Evolutionary conservation across 2,329 filamentous ascomycete species (phyloP).

Genomic region (Penicillium expansum): DNA sequence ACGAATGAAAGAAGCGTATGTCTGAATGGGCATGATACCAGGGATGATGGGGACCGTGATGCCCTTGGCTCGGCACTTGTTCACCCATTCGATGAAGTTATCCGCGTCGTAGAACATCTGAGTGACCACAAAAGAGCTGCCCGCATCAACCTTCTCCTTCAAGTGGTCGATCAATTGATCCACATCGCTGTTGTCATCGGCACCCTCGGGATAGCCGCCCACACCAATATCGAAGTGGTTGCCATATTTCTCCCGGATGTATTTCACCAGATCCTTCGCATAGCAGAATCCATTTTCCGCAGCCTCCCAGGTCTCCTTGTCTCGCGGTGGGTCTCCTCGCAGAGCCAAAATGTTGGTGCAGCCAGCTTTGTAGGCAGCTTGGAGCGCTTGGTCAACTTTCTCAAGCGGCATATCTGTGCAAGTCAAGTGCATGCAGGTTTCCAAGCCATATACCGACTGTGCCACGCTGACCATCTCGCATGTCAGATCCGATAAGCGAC

Average conservation of each 20-base stretch:
- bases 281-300: slow-evolving; percentile 85
- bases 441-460: slow-evolving; percentile 90
- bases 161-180: slow-evolving; percentile 84
- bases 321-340: slow-evolving; percentile 87
- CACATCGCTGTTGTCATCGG: slow-evolving; percentile 86
- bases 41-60: slow-evolving; percentile 81
- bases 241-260: slow-evolving; percentile 75
- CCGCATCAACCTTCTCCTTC: slow-evolving; percentile 95
- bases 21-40: slow-evolving; percentile 92
- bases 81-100: slow-evolving; percentile 88
- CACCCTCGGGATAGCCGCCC: slow-evolving; percentile 93
- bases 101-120: slow-evolving; percentile 99
- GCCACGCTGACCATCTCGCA: slow-evolving; percentile 97
- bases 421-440: slow-evolving; percentile 98
- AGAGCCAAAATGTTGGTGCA: slow-evolving; percentile 97
- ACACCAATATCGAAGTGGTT: slow-evolving; percentile 97
- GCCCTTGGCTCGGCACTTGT: slow-evolving; percentile 78
- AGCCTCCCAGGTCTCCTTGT: slow-evolving; percentile 90
- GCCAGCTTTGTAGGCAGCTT: slow-evolving; percentile 85
- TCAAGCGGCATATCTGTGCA: slow-evolving; percentile 96
- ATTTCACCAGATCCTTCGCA: slow-evolving; percentile 82
- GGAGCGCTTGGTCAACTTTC: slow-evolving; percentile 84
- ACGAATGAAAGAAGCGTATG: slow-evolving; percentile 87
- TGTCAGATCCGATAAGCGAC: slow-evolving; percentile 84
- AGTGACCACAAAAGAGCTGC: slow-evolving; percentile 89